Evolutionary conservation across 1,284 basidiomycete genomes (phyloP).

Genomic region (Cutaneotrichosporon sp.): DNA sequence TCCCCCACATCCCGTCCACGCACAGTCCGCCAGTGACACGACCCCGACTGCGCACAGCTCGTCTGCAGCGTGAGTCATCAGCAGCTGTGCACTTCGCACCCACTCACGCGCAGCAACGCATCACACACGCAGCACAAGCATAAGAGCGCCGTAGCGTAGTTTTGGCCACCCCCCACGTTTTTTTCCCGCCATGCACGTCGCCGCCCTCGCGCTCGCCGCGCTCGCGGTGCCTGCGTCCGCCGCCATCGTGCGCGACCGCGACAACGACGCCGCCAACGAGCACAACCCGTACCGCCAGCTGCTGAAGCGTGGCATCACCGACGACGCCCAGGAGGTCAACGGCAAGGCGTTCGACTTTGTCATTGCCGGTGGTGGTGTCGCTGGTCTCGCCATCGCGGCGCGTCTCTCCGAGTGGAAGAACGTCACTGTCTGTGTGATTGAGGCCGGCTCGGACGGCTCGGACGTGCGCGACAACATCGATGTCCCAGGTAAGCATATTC

Average conservation of each 20-base stretch:
- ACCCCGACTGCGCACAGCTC: not conserved
- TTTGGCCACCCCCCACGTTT: not conserved
- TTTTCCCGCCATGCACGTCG: not conserved
- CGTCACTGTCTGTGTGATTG: slow-evolving; percentile 69
- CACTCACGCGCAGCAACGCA: not conserved
- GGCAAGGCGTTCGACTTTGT: slow-evolving; percentile 50
- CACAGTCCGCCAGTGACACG: not conserved
- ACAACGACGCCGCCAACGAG: slow-evolving; percentile 23
- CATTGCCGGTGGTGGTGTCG: slow-evolving; percentile 63
- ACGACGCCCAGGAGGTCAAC: slow-evolving; percentile 30
- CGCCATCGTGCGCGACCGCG: not conserved
- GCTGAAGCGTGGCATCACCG: slow-evolving; percentile 38
- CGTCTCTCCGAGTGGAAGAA: slow-evolving; percentile 69
- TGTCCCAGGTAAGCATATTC: slow-evolving; percentile 54
- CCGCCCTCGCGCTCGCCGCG: slow-evolving; percentile 15
- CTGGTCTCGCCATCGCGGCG: slow-evolving; percentile 69
- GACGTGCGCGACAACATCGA: slow-evolving; percentile 56
- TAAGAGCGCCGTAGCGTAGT: no score
- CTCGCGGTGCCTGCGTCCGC: slow-evolving; percentile 8
- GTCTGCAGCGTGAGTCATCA: not conserved
- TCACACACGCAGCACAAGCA: no score
- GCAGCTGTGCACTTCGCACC: not conserved
- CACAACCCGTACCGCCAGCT: slow-evolving; percentile 36
- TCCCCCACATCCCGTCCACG: not conserved
- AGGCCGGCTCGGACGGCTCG: slow-evolving; percentile 66